Conservation (phyloP, 257 asterid species). For the Schizonepeta tenuifolia region DNA sequence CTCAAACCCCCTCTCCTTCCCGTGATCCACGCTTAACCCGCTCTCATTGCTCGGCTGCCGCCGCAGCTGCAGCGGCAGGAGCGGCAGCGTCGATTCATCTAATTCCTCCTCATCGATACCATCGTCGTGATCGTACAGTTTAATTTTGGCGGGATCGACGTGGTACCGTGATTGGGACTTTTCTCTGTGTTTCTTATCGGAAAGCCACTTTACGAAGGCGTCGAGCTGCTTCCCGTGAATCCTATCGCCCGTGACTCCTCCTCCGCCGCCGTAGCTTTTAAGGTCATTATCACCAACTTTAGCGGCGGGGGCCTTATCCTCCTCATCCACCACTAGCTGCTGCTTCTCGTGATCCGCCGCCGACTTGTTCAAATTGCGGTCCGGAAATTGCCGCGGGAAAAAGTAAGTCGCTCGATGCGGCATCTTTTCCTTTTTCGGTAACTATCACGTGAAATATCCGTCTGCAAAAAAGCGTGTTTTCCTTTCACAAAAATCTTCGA, state of each 20-base stretch:
- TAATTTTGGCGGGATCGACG: conserved; percentile 20
- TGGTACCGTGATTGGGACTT: background rate
- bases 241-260: conserved; percentile 61
- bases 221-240: conserved; percentile 75
- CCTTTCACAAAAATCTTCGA: too few species aligned
- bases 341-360: conserved; percentile 76
- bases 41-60: conserved; percentile 46
- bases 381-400: conserved; percentile 88
- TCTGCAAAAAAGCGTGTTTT: too few species aligned
- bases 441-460: conserved; percentile 44
- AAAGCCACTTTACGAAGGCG: conserved; percentile 62
- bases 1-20: conserved; percentile 24
- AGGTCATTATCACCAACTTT: conserved; percentile 27
- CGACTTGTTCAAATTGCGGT: conserved; percentile 52
- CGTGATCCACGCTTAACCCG: conserved; percentile 22
- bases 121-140: conserved; percentile 37
- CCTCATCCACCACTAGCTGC: conserved; percentile 32
- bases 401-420: conserved; percentile 94
- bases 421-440: conserved; percentile 45
- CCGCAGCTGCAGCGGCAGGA: conserved; percentile 50
- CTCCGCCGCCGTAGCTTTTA: conserved; percentile 14
- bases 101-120: conserved; percentile 37
- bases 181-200: conserved; percentile 59
- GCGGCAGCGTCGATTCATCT: conserved; percentile 42
- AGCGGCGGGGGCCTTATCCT: conserved; percentile 31